Percentiles rank a stretch among this genome's conserved stretches.
These are phyloP conservation scores for Trichoderma hamatum DNA, from an alignment of 2,329 filamentous ascomycete species.

Conservation along the genomic window DNA sequence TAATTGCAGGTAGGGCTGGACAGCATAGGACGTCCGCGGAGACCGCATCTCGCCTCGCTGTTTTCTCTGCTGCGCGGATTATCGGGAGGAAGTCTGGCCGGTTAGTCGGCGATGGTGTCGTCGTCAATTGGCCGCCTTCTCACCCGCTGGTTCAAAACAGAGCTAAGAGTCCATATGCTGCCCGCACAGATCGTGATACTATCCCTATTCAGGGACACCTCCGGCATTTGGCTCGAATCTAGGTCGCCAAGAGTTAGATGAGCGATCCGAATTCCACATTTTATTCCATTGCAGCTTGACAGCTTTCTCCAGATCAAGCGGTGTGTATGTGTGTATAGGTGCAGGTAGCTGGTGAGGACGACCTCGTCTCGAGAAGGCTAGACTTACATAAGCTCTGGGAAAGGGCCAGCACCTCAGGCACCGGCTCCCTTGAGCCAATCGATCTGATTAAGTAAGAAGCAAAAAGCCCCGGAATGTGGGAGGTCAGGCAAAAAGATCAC, in stretches of 20 bases:
- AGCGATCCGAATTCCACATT: neutral
- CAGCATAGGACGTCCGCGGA: neutral
- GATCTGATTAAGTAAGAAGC: neutral
- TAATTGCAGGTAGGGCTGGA: neutral
- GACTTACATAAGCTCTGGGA: constrained; percentile 1
- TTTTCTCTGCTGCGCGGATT: neutral
- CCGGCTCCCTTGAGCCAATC: neutral
- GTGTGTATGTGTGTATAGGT: too few species aligned
- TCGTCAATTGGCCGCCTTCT: neutral
- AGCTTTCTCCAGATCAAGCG: neutral
- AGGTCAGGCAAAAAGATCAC: constrained; percentile 11
- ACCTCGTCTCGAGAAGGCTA: neutral
- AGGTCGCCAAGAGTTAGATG: constrained; percentile 16
- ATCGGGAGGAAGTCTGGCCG: constrained; percentile 15
- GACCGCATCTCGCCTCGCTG: neutral
- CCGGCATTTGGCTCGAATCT: constrained; percentile 21
- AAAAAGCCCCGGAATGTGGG: neutral
- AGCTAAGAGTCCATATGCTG: neutral
- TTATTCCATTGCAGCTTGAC: neutral
- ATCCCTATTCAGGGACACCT: constrained; percentile 13
- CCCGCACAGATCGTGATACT: constrained; percentile 16
- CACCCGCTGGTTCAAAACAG: neutral
- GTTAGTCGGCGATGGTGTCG: constrained; percentile 5
- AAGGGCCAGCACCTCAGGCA: neutral
- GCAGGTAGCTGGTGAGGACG: neutral